Evolutionary conservation across 305 asterid genomes (phyloP).

Genomic region (Fraxinus velutina): DNA sequence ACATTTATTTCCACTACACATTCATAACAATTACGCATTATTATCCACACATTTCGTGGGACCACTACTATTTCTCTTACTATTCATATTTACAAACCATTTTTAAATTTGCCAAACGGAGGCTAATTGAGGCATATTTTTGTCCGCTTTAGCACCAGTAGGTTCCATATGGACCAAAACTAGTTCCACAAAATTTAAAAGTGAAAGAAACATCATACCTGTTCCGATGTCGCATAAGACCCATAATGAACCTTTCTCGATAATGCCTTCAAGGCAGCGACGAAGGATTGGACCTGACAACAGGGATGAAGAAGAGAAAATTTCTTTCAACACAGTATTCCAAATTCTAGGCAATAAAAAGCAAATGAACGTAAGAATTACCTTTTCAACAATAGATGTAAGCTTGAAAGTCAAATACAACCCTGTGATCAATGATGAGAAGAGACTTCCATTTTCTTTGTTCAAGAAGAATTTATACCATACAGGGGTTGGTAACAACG

Average conservation of each 20-base stretch:
- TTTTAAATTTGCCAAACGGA: not conserved
- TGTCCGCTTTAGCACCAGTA: not conserved
- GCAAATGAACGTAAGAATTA: slow-evolving; percentile 26
- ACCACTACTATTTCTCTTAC: not conserved
- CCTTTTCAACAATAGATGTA: slow-evolving; percentile 79
- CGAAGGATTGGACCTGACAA: slow-evolving; percentile 59
- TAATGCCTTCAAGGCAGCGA: slow-evolving; percentile 76
- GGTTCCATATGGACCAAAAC: not conserved
- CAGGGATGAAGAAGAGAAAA: slow-evolving; percentile 11
- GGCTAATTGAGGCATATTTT: not conserved
- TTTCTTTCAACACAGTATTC: not conserved
- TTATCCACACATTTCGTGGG: not conserved
- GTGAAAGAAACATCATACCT: slow-evolving; percentile 43
- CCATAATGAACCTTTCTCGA: slow-evolving; percentile 78
- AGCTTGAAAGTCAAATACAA: slow-evolving; percentile 86
- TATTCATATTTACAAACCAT: not conserved
- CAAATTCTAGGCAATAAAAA: slow-evolving; percentile 5
- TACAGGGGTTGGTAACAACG: slow-evolving; percentile 83
- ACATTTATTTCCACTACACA: not conserved
- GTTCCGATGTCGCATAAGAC: slow-evolving; percentile 83
- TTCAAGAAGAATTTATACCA: slow-evolving; percentile 95
- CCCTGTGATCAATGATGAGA: slow-evolving; percentile 85
- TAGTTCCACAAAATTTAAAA: not conserved
- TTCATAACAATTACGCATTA: not conserved
- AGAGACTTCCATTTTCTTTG: slow-evolving; percentile 90